These are phyloP conservation scores for Sphenostylis stenocarpa DNA, from an alignment of 306 rosid genomes.

Conservation along the genomic window DNA sequence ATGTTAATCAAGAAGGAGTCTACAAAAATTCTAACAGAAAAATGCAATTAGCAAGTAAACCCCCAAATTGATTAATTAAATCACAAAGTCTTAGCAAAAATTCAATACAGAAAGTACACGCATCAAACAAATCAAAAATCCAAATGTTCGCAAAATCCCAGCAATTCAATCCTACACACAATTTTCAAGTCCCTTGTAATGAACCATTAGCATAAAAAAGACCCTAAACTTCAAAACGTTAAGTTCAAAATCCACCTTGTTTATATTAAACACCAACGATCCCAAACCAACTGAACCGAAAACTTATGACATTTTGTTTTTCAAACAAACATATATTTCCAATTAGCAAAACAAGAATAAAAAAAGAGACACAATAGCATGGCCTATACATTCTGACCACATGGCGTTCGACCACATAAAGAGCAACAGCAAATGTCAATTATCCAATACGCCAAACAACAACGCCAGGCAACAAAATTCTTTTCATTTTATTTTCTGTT, in stretches of 20 bases:
- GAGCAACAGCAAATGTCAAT: neutral
- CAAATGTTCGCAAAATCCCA: neutral
- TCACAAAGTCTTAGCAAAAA: neutral
- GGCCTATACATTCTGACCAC: neutral
- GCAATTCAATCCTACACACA: neutral
- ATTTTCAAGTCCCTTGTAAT: neutral
- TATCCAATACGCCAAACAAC: constrained; percentile 19
- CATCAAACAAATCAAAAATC: constrained; percentile 24
- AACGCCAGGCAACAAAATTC: neutral
- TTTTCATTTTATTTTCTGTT: neutral
- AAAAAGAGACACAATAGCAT: neutral
- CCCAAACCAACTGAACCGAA: neutral
- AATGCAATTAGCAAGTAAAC: neutral
- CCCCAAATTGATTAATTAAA: neutral
- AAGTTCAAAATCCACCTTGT: neutral
- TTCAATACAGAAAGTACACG: neutral
- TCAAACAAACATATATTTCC: neutral
- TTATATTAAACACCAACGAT: neutral
- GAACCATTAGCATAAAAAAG: neutral
- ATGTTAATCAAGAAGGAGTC: neutral
- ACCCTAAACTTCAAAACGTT: neutral
- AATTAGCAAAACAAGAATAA: neutral
- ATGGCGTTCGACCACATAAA: neutral
- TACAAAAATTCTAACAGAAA: neutral
- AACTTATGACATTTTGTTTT: neutral